Conservation (phyloP, 495 filamentous ascomycete genomes). For the Collariella sp. region DNA sequence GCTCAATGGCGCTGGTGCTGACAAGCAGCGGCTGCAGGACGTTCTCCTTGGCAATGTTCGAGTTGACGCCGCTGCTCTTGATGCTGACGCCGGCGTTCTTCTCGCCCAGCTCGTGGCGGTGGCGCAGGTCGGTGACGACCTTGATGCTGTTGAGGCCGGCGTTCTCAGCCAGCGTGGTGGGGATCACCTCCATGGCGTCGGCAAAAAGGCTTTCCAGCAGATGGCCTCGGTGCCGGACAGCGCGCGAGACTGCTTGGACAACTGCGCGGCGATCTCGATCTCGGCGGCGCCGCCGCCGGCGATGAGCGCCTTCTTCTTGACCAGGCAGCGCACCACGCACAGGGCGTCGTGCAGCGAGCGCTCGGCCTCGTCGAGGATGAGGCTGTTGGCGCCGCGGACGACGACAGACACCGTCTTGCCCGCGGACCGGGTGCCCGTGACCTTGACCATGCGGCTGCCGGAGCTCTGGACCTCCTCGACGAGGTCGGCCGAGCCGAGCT, state of each 20-base stretch:
- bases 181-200: constrained; percentile 94
- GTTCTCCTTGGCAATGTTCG: constrained; percentile 92
- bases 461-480: constrained; percentile 84
- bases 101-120: constrained; percentile 89
- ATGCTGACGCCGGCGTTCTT: constrained; percentile 95
- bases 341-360: constrained; percentile 93
- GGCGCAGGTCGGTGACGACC: constrained; percentile 93
- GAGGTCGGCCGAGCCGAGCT: constrained; percentile 91
- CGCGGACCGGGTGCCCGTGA: constrained; percentile 75
- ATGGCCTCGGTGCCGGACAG: constrained; percentile 88
- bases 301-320: constrained; percentile 97
- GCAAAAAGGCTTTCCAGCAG: constrained; percentile 98
- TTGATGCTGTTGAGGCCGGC: constrained; percentile 95
- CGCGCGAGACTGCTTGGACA: constrained; percentile 70
- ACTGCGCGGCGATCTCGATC: constrained; percentile 79
- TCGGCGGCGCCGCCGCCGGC: constrained; percentile 94
- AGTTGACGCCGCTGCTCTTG: constrained; percentile 90
- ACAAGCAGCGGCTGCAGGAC: constrained; percentile 93
- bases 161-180: constrained; percentile 94
- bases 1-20: constrained; percentile 91
- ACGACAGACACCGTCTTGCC: constrained; percentile 90
- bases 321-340: constrained; percentile 92
- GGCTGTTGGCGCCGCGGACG: constrained; percentile 82
- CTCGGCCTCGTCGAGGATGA: constrained; percentile 96
- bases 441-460: constrained; percentile 85